Evolutionary conservation across 2,329 filamentous ascomycete species (phyloP).

Genomic region (Rosellinia necatrix): DNA sequence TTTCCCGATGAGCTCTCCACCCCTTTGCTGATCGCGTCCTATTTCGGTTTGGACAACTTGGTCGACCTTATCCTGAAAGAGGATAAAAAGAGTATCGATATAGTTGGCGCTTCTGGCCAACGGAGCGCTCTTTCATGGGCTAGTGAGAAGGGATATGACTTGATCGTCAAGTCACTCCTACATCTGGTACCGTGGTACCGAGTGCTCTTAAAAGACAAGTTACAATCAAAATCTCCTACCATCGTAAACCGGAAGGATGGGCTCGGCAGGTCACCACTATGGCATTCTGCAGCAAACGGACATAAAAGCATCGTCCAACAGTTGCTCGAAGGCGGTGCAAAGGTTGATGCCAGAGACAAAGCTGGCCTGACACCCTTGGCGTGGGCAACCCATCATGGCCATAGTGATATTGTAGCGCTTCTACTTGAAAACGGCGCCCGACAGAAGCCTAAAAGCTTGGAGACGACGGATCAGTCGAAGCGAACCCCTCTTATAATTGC

Average conservation of each 20-base stretch:
- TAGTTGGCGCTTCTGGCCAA: neutral
- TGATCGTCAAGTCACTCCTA: slow-evolving; percentile 14
- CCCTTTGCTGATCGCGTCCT: slow-evolving; percentile 20
- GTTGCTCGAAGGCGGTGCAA: slow-evolving; percentile 13
- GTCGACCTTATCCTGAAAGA: slow-evolving; percentile 4
- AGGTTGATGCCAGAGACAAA: neutral
- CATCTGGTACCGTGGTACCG: slow-evolving; percentile 54
- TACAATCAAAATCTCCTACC: neutral
- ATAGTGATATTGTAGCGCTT: slow-evolving; percentile 5
- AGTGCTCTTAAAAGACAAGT: slow-evolving; percentile 62
- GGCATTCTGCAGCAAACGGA: slow-evolving; percentile 1
- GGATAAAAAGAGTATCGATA: neutral
- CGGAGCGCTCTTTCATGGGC: slow-evolving; percentile 26
- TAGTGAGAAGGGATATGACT: slow-evolving; percentile 19
- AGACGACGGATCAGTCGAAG: neutral
- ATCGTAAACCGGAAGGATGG: slow-evolving; percentile 8
- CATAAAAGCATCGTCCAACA: slow-evolving; percentile 1
- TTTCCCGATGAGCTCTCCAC: slow-evolving; percentile 5
- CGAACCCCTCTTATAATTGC: slow-evolving; percentile 2
- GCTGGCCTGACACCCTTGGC: slow-evolving; percentile 7
- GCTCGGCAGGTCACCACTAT: slow-evolving; percentile 3
- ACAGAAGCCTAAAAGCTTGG: neutral
- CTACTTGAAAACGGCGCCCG: slow-evolving; percentile 6
- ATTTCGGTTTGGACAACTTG: slow-evolving; percentile 17
- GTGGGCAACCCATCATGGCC: neutral